These are phyloP conservation scores for Pythium coloratum DNA, from an alignment of 352 stramenopile genomes.

Conservation along the genomic window DNA sequence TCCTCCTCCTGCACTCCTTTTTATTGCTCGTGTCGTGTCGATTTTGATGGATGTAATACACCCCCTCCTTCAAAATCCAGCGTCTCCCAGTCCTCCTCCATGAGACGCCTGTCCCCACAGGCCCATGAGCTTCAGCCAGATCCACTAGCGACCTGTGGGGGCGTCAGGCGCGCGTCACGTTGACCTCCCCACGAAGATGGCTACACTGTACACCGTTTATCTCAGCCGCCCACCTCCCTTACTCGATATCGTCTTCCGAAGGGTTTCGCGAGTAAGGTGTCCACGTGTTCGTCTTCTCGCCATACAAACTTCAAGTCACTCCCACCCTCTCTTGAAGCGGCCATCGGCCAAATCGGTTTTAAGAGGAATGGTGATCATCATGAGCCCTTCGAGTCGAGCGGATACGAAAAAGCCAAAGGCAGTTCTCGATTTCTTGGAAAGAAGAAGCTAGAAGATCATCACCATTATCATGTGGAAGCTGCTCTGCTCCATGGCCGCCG, in stretches of 20 bases:
- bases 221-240: background rate
- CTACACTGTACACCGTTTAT: background rate
- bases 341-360: constrained; percentile 16
- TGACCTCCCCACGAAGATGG: background rate
- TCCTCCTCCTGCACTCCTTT: constrained; percentile 10
- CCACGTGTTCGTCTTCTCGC: background rate
- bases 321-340: constrained; percentile 21
- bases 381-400: too few relatives aligned
- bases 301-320: constrained; percentile 42
- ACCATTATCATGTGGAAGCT: constrained; percentile 56
- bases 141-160: background rate
- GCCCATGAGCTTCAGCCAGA: background rate
- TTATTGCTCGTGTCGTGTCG: constrained; percentile 16
- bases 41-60: constrained; percentile 26
- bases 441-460: constrained; percentile 6
- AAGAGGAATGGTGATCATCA: constrained; percentile 15
- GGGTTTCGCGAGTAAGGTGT: background rate
- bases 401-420: background rate
- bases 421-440: constrained; percentile 31
- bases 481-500: constrained; percentile 39
- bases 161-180: background rate
- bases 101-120: background rate
- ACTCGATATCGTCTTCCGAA: constrained; percentile 4
- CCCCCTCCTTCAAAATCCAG: background rate
- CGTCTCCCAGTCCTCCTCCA: background rate